Base-by-base conservation (phyloP, 2,329 filamentous ascomycete species). In the Aspergillus proliferans region DNA sequence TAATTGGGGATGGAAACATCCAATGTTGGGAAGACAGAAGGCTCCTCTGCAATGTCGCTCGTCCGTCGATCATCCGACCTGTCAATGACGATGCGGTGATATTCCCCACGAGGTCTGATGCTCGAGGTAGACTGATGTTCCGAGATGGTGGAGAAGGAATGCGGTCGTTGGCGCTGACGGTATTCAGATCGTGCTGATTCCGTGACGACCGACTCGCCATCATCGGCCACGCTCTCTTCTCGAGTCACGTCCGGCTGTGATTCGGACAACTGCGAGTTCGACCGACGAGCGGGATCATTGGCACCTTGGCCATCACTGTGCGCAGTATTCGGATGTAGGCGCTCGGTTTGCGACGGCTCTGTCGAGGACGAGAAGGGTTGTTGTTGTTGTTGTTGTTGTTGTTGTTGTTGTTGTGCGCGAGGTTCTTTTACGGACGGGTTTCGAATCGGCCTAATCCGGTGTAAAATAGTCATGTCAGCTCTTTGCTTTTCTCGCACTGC, bases 1-100 rank as follows among this genome's bases (percentile, higher is more conserved):
- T 91, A 94, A 49, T 87, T 85, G 33, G 91, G 90, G 45, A 95
- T 95, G 19, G 83, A 77, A 40, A 92, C 79, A 57, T 90, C 81
- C 45, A 94, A 74, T 33, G 83, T 71, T 10, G 81, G 83, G 36
- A 75, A 65, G n/a, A 70, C 38, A 40, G 18, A 19, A 26, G 21
- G 21, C 22, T 43, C 68, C 55, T 56, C 62, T 58, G 81, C 80
- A 61, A 85, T 82, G 53, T 81, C 77, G 4, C 83, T 85, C 62
- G 79, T 85, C 22, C 84, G 80, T 46, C 81, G 78, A 26, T 81
- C 80, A 41, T 78, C 76, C 8, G 87, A 81, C 53, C 87, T 80
- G 46, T 89, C 86, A 60, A 94, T 92, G 52, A 92, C 79, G 34
- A 94, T 83, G 64, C 86, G 89, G 5, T 40, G 38, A 68, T 93